A percentile compares a stretch with the other conserved stretches of the same genome.
These are phyloP conservation scores for Aplosporella prunicola DNA, from an alignment of 2,329 filamentous ascomycete genomes.

Conservation along the genomic window DNA sequence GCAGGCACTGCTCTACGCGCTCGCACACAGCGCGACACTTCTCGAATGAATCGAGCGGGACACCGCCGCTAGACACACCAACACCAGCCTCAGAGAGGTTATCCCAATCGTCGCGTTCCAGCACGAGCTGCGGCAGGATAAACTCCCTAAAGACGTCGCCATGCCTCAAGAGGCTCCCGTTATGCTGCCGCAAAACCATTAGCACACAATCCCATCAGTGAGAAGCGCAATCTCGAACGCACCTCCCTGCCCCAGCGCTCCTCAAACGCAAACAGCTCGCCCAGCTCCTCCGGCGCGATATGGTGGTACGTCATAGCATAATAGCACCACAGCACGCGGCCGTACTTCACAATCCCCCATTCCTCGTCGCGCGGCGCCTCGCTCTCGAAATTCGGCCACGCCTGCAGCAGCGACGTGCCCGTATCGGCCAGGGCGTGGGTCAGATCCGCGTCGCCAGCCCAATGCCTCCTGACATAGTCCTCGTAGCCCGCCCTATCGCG, in stretches of 20 bases:
- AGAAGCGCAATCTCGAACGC: no score
- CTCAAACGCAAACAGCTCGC: constrained; percentile 31
- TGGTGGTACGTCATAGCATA: constrained; percentile 35
- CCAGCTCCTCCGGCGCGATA: constrained; percentile 26
- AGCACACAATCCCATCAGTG: no score
- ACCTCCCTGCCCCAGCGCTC: no score
- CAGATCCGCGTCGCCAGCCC: constrained; percentile 31
- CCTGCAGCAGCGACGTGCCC: constrained; percentile 26
- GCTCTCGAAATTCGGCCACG: constrained; percentile 38
- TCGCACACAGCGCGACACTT: no score
- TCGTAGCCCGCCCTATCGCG: constrained; percentile 25
- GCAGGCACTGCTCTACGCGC: no score
- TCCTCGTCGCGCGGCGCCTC: constrained; percentile 36
- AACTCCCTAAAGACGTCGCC: constrained; percentile 27
- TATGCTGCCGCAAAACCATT: no score
- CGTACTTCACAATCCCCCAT: no score
- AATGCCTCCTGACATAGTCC: no score
- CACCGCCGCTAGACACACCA: no score
- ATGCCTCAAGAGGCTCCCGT: no score
- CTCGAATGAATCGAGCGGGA: no score
- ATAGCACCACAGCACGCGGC: constrained; percentile 37
- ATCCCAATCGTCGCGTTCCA: constrained; percentile 20
- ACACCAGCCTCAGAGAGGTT: constrained; percentile 21
- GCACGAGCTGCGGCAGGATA: constrained; percentile 22
- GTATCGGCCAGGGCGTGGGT: constrained; percentile 29